Percentiles rank a stretch among this genome's conserved stretches.
Evolutionary conservation across 2,329 filamentous ascomycete species (phyloP).

Genomic region (Septoria linicola): DNA sequence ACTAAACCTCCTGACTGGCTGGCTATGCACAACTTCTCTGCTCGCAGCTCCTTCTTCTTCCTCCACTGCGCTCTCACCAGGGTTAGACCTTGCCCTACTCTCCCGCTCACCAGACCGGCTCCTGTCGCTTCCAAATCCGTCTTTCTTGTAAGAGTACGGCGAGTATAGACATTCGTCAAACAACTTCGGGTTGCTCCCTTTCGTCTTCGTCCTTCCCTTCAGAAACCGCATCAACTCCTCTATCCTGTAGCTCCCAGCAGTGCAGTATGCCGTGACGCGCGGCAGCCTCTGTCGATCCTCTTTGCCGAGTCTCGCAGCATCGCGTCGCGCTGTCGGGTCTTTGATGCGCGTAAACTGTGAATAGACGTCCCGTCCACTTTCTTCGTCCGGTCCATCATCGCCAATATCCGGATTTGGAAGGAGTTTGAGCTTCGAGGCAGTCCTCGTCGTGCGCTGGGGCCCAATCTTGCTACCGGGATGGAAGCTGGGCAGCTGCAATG

Average conservation of each 20-base stretch:
- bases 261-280: conserved; percentile 94
- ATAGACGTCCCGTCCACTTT: conserved; percentile 92
- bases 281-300: conserved; percentile 85
- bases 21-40: conserved; percentile 34
- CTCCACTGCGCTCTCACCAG: conserved; percentile 10
- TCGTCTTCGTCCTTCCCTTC: conserved; percentile 75
- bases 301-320: conserved; percentile 89
- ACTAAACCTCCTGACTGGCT: conserved; percentile 63
- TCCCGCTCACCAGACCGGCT: conserved; percentile 30
- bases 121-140: conserved; percentile 26
- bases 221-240: conserved; percentile 87
- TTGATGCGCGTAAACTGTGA: conserved; percentile 98
- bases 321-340: conserved; percentile 85
- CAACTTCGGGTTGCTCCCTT: conserved; percentile 80
- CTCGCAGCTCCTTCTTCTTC: conserved; percentile 24
- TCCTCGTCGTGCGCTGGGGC: conserved; percentile 91
- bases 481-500: conserved; percentile 46
- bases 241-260: conserved; percentile 85
- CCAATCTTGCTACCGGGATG: conserved; percentile 71
- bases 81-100: conserved; percentile 21
- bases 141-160: conserved; percentile 72
- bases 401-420: conserved; percentile 84
- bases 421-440: conserved; percentile 95
- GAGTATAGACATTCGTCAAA: conserved; percentile 99
- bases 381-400: conserved; percentile 76